Conservation (phyloP, 2,329 filamentous ascomycete species). For the Fusarium hainanense region DNA sequence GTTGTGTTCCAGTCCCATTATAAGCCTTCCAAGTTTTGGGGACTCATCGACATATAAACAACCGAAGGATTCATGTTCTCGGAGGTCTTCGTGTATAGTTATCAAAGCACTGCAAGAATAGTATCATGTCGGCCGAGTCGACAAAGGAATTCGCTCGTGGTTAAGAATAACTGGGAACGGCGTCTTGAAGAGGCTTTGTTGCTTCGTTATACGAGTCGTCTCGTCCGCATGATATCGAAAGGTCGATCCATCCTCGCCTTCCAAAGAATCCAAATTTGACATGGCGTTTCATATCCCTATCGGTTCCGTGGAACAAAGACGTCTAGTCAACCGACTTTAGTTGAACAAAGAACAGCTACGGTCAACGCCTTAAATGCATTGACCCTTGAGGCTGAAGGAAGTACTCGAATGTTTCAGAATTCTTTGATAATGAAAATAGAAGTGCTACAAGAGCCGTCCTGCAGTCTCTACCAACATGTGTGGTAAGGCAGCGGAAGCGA, state of each 20-base stretch:
- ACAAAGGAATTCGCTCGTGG: conserved; percentile 24
- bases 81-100: not conserved
- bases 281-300: conserved; percentile 3
- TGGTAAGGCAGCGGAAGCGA: conserved; percentile 28
- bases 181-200: conserved; percentile 9
- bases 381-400: not conserved
- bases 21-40: not conserved
- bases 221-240: not conserved
- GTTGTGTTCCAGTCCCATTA: conserved; percentile 11
- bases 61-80: not conserved
- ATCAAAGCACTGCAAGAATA: conserved; percentile 21
- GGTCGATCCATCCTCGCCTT: not conserved
- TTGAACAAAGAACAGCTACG: conserved; percentile 21
- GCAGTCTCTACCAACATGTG: not conserved
- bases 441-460: not conserved
- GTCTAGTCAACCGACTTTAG: not conserved
- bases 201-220: conserved; percentile 5
- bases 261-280: conserved; percentile 2
- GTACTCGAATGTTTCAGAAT: conserved; percentile 2
- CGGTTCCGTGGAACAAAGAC: conserved; percentile 23
- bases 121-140: conserved; percentile 1
- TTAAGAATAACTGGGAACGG: not conserved
- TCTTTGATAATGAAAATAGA: conserved; percentile 34
- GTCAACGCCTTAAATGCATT: conserved; percentile 11
- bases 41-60: conserved; percentile 5